A percentile compares a stretch with the other conserved stretches of the same genome.
Conservation (phyloP, 305 asterid genomes). For the Nicotiana rustica region DNA sequence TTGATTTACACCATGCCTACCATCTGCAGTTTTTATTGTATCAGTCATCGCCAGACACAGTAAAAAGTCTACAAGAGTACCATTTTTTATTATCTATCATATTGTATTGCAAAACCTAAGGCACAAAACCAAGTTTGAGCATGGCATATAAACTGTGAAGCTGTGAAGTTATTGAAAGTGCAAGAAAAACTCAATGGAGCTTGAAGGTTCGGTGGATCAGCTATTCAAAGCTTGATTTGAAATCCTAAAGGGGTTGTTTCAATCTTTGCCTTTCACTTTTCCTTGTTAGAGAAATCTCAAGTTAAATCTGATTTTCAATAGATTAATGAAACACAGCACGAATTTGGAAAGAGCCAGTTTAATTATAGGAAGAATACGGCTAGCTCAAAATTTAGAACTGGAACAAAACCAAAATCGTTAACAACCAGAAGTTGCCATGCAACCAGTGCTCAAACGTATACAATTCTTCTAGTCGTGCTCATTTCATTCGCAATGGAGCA, state of each 20-base stretch:
- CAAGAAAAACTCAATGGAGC: constrained; percentile 16
- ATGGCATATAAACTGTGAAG: background rate
- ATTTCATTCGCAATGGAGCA: background rate
- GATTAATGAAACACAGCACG: constrained; percentile 19
- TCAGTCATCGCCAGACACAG: background rate
- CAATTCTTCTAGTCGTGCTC: background rate
- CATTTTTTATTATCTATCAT: background rate
- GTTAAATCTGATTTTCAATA: constrained; percentile 22
- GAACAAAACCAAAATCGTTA: constrained; percentile 21
- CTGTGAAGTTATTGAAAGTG: constrained; percentile 1
- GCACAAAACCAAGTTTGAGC: background rate
- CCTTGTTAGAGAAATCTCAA: background rate
- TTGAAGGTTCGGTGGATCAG: background rate
- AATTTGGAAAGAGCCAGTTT: background rate
- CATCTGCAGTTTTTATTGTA: constrained; percentile 55
- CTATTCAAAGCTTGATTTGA: constrained; percentile 25
- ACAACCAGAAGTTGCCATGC: background rate
- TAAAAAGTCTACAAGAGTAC: background rate
- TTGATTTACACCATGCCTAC: constrained; percentile 77
- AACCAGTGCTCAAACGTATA: constrained; percentile 4
- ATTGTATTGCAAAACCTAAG: constrained; percentile 19
- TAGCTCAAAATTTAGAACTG: constrained; percentile 21
- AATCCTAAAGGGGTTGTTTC: background rate
- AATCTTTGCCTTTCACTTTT: background rate
- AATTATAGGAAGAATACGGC: background rate